Evolutionary conservation across 495 filamentous ascomycete species (phyloP), one percentile per base, ranked within the genome.

Genomic region (Lophiostoma macrostomum): DNA sequence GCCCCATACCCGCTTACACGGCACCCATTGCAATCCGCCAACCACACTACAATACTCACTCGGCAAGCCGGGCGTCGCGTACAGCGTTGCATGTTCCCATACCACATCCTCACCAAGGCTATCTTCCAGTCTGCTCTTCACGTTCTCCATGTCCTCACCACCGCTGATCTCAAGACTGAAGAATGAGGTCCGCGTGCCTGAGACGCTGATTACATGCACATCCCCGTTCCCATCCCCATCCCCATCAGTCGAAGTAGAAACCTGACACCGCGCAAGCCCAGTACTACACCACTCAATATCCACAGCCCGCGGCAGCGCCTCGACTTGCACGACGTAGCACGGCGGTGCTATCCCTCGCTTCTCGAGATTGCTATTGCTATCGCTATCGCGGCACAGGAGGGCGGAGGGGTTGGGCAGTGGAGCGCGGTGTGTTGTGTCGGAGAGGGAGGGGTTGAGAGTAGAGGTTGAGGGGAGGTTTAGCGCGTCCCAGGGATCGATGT

Each of bases 401-500:
- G 54, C 6, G 64, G 47, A 16, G 11, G 23, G 45, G 16, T 69
- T 61, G 3, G 71, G 61, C 2, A 70, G 47, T 27, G 42, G 29
- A 7, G 39, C 12, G 12, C 53, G 43, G 19, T 6, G 7, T 5
- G 58, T 61, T 2, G n/a, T 45, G 12, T 61, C 32, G n/a, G n/a
- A n/a, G n/a, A n/a, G n/a, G n/a, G n/a, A n/a, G n/a, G n/a, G n/a
- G n/a, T 41, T 27, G 7, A 39, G 25, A 19, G 14, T 6, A 3
- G 19, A 10, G 14, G 23, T 18, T 1, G 7, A 1, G 18, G 66
- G 67, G 3, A 66, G 16, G 18, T 47, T 84, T 80, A 53, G 83
- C 78, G 55, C 72, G 64, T 91, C 84, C 88, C 88, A 93, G 4
- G 81, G 71, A 70, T 94, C 88, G 46, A 84, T 70, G 0, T 74